Conservation (phyloP, 352 stramenopile genomes). For the Globisporangium orthogonon region DNA sequence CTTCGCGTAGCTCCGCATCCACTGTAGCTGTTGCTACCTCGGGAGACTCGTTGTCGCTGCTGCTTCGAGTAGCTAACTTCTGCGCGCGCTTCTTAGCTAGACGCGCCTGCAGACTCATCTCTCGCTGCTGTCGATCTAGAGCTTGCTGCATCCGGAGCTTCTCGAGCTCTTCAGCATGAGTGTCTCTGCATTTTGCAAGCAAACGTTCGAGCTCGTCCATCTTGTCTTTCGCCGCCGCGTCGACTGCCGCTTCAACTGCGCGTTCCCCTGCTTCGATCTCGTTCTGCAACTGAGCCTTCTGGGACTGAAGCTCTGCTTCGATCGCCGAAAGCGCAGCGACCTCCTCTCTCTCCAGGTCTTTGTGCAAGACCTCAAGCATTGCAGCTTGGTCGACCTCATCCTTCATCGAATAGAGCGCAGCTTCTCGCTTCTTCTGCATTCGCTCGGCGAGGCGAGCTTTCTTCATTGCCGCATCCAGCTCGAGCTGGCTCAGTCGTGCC, state of each 20-base stretch:
- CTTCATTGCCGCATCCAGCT: constrained; percentile 21
- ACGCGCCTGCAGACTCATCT: constrained; percentile 32
- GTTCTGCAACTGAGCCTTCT: constrained; percentile 8
- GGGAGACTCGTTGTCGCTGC: not conserved
- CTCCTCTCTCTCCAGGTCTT: constrained; percentile 23
- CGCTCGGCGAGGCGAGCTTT: constrained; percentile 26
- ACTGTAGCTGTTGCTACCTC: not conserved
- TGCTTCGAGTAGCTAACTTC: not conserved
- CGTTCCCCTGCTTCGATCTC: constrained; percentile 13
- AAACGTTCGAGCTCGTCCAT: constrained; percentile 24
- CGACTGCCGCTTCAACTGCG: constrained; percentile 5
- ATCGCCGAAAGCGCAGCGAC: constrained; percentile 22
- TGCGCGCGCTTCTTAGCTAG: constrained; percentile 24
- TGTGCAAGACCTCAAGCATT: constrained; percentile 1
- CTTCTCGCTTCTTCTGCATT: constrained; percentile 21
- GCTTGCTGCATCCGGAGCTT: constrained; percentile 23
- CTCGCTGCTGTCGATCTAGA: constrained; percentile 27
- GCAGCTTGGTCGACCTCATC: not conserved
- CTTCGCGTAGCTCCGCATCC: not conserved
- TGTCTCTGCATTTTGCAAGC: constrained; percentile 25
- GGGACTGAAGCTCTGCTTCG: constrained; percentile 17
- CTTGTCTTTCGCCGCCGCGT: constrained; percentile 10
- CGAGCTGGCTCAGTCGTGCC: constrained; percentile 20
- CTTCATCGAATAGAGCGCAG: not conserved
- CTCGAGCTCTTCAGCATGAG: constrained; percentile 21